Evolutionary conservation across 441 rosid genomes (phyloP), one percentile per base, ranked within the genome.

Genomic region (Pelargonium cotyledonis): DNA sequence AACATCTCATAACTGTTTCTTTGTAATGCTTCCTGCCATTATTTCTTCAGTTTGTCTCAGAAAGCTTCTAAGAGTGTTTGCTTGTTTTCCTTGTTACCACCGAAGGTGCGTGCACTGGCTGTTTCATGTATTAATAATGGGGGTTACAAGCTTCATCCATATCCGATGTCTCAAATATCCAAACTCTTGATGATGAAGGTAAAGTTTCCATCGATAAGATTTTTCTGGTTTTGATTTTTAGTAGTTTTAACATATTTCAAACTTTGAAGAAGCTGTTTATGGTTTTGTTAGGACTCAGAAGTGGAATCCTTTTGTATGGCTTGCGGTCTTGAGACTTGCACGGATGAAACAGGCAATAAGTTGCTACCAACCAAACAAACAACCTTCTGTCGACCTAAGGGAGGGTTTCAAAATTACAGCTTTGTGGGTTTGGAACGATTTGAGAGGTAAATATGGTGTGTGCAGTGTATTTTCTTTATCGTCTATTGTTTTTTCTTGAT

Each of bases 111-210:
- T 63, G 83, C 80, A 3, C 68, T 86, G 14, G 89, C 86, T 18
- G 65, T 93, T 65, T 80, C 86, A 26, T 85, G 82, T 75, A 80
- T 93, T 71, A 88, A 93, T 74, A 84, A 70, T 79, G 84, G 81
- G 26, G 79, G 96, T 79, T 93, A 93, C 83, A 90, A 90, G 84
- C 96, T 89, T 79, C 97, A 93, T 75, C 98, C 98, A 0, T 90
- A 88, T 82, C 95, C 95, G 46, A 70, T 90, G 70, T 7, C 65
- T 0, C 85, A 73, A 31, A 65, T 93, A 70, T 90, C 98, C 21
- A 80, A 80, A 66, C 80, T 85, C 47, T 75, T 93, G 82, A 76
- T 79, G 82, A 88, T 93, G 96, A 80, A 84, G 91, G 97, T 85
- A 82, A 38, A 51, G 5, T 41, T 66, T 57, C 61, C 53, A 55